These are phyloP conservation scores for Bathelium albidoporum DNA, from an alignment of 495 filamentous ascomycete species.

Conservation along the genomic window DNA sequence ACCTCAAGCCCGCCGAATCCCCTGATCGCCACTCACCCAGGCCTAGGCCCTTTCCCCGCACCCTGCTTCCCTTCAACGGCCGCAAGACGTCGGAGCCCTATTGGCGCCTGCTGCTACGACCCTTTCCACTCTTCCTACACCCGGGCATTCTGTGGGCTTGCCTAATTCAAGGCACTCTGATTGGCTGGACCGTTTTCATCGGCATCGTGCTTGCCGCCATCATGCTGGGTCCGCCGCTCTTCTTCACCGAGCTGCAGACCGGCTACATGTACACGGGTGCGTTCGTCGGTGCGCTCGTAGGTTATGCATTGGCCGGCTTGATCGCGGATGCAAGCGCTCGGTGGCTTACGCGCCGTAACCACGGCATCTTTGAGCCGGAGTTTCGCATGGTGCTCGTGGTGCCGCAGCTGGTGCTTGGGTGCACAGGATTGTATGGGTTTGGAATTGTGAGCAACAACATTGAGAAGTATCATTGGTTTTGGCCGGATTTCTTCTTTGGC, in stretches of 20 bases:
- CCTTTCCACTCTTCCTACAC: constrained; percentile 60
- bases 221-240: constrained; percentile 69
- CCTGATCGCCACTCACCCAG: constrained; percentile 4
- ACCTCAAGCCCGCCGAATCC: constrained; percentile 8
- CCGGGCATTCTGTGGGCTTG: constrained; percentile 85
- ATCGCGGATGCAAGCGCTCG: constrained; percentile 64
- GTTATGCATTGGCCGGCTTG: constrained; percentile 63
- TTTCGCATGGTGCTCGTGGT: constrained; percentile 75
- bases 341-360: constrained; percentile 60
- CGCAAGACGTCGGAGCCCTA: constrained; percentile 59
- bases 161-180: constrained; percentile 79
- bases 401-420: constrained; percentile 67
- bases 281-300: constrained; percentile 72
- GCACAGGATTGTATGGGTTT: constrained; percentile 74
- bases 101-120: constrained; percentile 50
- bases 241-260: constrained; percentile 69
- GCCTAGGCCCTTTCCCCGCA: background rate
- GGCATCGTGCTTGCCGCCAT: constrained; percentile 77
- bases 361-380: constrained; percentile 81
- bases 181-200: constrained; percentile 93
- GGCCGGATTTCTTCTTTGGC: constrained; percentile 66
- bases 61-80: constrained; percentile 65
- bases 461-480: constrained; percentile 53
- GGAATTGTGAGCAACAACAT: constrained; percentile 56
- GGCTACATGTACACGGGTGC: constrained; percentile 85